Evolutionary conservation across 805 yeast genomes (phyloP).

Genomic region (Ogataea haglerorum): DNA sequence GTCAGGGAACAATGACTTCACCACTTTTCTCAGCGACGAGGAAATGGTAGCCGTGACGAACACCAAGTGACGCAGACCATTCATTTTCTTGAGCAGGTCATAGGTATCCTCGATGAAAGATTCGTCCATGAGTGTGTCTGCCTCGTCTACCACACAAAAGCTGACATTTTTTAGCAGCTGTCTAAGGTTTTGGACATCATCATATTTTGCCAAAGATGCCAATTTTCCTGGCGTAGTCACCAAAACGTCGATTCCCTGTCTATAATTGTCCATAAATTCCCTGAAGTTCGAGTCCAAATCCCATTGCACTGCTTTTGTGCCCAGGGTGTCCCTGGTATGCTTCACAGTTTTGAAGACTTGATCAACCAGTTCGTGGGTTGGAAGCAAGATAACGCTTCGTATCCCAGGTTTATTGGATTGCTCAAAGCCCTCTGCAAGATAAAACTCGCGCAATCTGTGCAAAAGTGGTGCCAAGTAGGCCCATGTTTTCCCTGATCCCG

Average conservation of each 20-base stretch:
- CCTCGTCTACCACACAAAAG: conserved; percentile 82
- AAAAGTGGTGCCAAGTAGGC: conserved; percentile 79
- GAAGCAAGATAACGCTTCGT: conserved; percentile 74
- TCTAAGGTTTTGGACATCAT: conserved; percentile 32
- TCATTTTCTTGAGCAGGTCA: conserved; percentile 45
- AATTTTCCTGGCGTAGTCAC: conserved; percentile 85
- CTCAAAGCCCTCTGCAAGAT: conserved; percentile 35
- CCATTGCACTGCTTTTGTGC: conserved; percentile 54
- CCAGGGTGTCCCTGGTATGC: conserved; percentile 34
- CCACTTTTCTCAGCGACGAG: conserved; percentile 60
- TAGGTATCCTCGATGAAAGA: conserved; percentile 71
- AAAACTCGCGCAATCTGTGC: conserved; percentile 62
- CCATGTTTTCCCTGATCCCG: conserved; percentile 96
- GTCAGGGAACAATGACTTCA: conserved; percentile 61
- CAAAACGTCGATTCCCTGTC: conserved; percentile 65
- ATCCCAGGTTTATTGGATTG: conserved; percentile 46
- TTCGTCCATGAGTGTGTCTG: conserved; percentile 85
- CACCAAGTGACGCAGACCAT: conserved; percentile 56
- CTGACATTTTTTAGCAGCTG: conserved; percentile 43
- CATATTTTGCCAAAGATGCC: conserved; percentile 30
- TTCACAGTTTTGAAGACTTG: conserved; percentile 59
- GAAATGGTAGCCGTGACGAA: conserved; percentile 93
- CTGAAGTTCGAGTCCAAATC: conserved; percentile 55
- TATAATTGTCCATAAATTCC: conserved; percentile 46
- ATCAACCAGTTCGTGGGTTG: conserved; percentile 83